Evolutionary conservation across 257 asterid genomes (phyloP).

Genomic region (Paraleonurus japonicus): DNA sequence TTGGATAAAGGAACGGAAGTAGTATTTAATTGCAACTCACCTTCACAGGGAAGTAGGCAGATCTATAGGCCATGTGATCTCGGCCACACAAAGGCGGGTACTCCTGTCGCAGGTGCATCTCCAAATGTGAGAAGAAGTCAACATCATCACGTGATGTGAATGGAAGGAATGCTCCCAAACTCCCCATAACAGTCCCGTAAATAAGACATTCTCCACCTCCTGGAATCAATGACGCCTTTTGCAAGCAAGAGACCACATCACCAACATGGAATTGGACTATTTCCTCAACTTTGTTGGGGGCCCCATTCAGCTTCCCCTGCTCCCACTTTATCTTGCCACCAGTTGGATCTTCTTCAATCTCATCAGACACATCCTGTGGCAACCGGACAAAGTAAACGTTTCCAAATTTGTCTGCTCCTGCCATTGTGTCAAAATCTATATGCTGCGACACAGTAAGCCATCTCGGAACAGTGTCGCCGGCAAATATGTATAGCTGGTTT

Average conservation of each 20-base stretch:
- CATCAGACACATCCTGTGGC: conserved; percentile 96
- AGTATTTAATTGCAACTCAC: conserved; percentile 33
- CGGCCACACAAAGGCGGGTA: conserved; percentile 97
- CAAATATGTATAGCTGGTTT: conserved; percentile 94
- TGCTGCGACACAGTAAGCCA: conserved; percentile 93
- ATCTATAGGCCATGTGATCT: conserved; percentile 98
- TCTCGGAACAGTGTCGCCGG: conserved; percentile 97
- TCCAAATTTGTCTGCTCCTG: conserved; percentile 97
- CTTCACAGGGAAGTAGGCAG: conserved; percentile 95
- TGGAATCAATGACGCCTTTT: conserved; percentile 89
- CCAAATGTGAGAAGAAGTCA: conserved; percentile 96
- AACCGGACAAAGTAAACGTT: conserved; percentile 89
- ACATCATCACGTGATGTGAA: conserved; percentile 95
- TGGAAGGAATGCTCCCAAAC: conserved; percentile 92
- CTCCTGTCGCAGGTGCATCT: conserved; percentile 99
- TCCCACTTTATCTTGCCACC: conserved; percentile 99
- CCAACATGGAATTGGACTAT: conserved; percentile 96
- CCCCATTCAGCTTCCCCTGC: conserved; percentile 97
- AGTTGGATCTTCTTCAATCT: conserved; percentile 99
- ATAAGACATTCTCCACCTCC: conserved; percentile 96
- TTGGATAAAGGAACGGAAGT: too few species aligned
- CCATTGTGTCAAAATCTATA: conserved; percentile 94
- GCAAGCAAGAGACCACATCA: conserved; percentile 83
- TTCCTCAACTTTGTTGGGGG: conserved; percentile 97
- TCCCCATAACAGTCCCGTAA: conserved; percentile 95